Conservation (phyloP, 2,329 filamentous ascomycete species). For the Pestalotiopsis sp. region DNA sequence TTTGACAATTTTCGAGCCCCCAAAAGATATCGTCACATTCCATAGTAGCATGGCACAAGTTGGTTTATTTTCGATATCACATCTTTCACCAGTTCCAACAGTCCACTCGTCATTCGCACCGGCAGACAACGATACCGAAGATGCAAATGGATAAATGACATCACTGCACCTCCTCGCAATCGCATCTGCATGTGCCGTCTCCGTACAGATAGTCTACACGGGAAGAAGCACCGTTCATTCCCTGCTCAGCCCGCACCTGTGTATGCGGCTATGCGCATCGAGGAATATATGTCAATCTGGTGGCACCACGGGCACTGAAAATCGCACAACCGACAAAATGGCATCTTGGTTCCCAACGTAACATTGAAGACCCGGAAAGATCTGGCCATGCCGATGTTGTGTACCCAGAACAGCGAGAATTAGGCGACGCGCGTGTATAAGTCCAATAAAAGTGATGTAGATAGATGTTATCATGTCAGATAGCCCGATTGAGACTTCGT, state of each 20-base stretch:
- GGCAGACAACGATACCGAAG: too few species aligned
- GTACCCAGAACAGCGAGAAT: not conserved
- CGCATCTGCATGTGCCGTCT: not conserved
- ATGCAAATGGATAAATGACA: too few species aligned
- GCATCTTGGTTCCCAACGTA: not conserved
- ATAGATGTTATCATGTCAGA: too few species aligned
- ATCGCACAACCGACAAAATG: not conserved
- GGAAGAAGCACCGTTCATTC: not conserved
- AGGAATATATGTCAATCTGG: not conserved
- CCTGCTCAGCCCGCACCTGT: not conserved
- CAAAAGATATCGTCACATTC: not conserved
- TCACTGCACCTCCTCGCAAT: too few species aligned
- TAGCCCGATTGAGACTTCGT: too few species aligned
- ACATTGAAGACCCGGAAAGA: not conserved
- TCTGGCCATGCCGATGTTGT: not conserved
- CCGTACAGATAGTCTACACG: not conserved
- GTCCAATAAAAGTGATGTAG: not conserved
- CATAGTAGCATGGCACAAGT: too few species aligned
- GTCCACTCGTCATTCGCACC: too few species aligned
- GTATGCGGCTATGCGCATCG: not conserved
- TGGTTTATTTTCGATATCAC: too few species aligned
- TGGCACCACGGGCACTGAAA: not conserved
- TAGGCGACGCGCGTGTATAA: not conserved
- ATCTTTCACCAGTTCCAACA: too few species aligned
- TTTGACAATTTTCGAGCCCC: not conserved